Base-by-base conservation (phyloP, 306 rosid species). In the Fagus sylvatica region DNA sequence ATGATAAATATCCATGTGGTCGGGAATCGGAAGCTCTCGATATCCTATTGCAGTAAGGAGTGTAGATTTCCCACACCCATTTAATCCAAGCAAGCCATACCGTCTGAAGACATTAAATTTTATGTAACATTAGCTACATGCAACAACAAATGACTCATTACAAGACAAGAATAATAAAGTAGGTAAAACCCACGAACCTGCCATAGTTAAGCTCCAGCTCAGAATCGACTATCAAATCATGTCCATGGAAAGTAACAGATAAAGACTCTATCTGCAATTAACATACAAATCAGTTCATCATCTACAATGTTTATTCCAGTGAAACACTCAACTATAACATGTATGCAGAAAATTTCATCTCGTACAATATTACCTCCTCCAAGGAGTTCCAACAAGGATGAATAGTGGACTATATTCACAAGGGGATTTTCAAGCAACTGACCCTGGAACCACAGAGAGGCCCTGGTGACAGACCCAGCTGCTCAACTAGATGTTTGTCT, bases 31-130 rank as follows among this genome's bases (percentile, higher is more conserved):
- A 81, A 96, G 98, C 91, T 96, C 99, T 28, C 96, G 87, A 17
- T 67, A 46, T 64, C 99, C 97, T 36, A 96, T 90, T 59, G 99
- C 93, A 2, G 96, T 77, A 10, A 96, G 93, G 15, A 96, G 90
- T 41, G 98, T 95, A 68, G 98, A 95, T 78, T 95, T 95, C 54
- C 98, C 98, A 77, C 98, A 95, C 16, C 98, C 98, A 84, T 95
- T 95, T 69, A 95, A 87, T 68, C 98, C 98, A 84, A 92, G 98
- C 80, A 95, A 80, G 55, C 98, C 98, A 81, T 95, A 95, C 12
- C 98, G 96, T 72, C 98, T 95, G 90, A 22, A 65, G 80, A 71
- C 19, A 10, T 51, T 22, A 9, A 69, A 77, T 28, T 60, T 76
- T 55, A 73, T 13, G 9, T 22, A 61, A 4, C 51, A 46, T 11